Evolutionary conservation across 768 basidiomycete species (phyloP), one percentile per base, ranked within the genome.

Genomic region (Leucocoprinus birnbaumii): DNA sequence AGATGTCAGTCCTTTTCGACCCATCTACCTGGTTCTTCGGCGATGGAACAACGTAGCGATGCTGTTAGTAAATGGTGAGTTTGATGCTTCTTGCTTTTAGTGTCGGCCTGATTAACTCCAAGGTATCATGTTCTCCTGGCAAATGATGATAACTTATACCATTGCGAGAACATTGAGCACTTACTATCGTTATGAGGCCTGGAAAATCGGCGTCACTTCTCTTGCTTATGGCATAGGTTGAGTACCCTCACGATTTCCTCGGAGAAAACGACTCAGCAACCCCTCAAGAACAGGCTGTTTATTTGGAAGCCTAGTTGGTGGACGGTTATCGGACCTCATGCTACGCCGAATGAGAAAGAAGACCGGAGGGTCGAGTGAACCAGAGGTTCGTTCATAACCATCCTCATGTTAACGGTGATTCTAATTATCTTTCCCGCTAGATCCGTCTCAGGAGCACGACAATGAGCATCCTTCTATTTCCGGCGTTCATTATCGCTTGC

Each of bases 1-100:
- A 53, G 89, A 91, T 61, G 73, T 91, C n/a, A 91, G 89, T 62
- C 87, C 89, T 0, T 62, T 87, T 42, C 74, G 73, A 34, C 85
- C 86, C 0, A 77, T 89, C 51, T 65, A 71, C 57, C 63, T 73
- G 21, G 77, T 90, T 25, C 58, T 91, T n/a, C 73, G 74, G n/a
- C 75, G 80, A 34, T 73, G 68, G 43, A 86, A 89, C 61, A 95
- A 94, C 57, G 45, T 88, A 14, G 65, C 76, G 1, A 83, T 87
- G 56, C 68, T 91, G 9, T 91, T 86, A 60, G 86, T 83, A 0
- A 84, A 82, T 52, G 80, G 76, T 62, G 44, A 38, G 43, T 2
- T 38, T 6, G 18, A 3, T 8, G 31, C 44, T n/a, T 42, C 19
- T 45, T 22, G 11, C 11, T 4, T 6, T 26, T 10, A 6, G 5